Evolutionary conservation across 169 alveolate genomes (phyloP).

Genomic region (Cryptosporidium felis): DNA sequence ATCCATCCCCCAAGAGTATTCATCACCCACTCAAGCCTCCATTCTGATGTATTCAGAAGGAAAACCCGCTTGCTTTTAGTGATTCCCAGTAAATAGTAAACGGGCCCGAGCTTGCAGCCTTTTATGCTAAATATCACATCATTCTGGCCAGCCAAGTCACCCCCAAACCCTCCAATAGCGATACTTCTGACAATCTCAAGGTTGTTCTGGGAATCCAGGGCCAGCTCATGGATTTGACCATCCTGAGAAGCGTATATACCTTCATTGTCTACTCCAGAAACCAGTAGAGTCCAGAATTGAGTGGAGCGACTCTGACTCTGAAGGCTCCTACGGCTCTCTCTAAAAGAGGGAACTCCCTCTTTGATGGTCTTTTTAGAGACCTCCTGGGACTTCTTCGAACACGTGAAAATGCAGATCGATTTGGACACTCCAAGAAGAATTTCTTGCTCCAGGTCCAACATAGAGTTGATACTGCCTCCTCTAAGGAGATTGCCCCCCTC

Average conservation of each 20-base stretch:
- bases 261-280: too few species aligned
- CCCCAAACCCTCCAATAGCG: too few species aligned
- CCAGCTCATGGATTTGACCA: too few species aligned
- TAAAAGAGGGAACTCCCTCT: not conserved
- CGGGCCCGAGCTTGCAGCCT: too few species aligned
- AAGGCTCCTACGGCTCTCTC: not conserved
- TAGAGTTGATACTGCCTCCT: not conserved
- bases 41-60: not conserved
- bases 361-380: not conserved
- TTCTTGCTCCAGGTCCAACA: not conserved
- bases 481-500: not conserved
- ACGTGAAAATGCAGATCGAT: not conserved
- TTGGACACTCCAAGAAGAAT: not conserved
- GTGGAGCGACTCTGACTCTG: not conserved
- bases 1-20: constrained; percentile 60
- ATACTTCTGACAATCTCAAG: too few species aligned
- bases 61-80: constrained; percentile 8
- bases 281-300: not conserved
- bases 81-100: constrained; percentile 18
- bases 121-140: too few species aligned
- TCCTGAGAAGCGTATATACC: too few species aligned
- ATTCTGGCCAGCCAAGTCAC: too few species aligned
- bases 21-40: constrained; percentile 12
- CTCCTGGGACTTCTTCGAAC: not conserved
- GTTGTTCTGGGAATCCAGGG: too few species aligned